Evolutionary conservation across 2,329 filamentous ascomycete species (phyloP), one percentile per base, ranked within the genome.

Genomic region (Cercospora janseana): DNA sequence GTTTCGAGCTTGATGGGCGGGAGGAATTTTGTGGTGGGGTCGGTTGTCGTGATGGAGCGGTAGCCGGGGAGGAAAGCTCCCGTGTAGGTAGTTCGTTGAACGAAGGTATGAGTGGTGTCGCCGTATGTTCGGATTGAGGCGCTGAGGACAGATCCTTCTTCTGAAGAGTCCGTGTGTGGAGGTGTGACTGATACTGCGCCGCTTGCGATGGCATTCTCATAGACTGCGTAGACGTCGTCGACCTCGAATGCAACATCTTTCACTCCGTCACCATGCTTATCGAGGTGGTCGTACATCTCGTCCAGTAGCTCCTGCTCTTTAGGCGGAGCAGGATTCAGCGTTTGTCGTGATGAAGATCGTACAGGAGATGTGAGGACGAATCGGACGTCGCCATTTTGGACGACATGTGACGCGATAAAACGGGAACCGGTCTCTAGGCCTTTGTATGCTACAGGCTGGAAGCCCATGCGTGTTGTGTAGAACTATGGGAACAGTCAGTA

Each of bases 181-280:
- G 76, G 69, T 57, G 81, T 76, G 13, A 94, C 79, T 21, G 84
- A 75, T 54, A 75, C 66, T 66, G 82, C 79, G 60, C 83, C 82
- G 56, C 79, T 74, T 55, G 78, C 73, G 10, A 95, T 78, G 13
- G 92, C 92, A 50, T 81, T 81, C 49, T 74, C 67, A 70, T 89
- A 96, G 4, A 96, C 87, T 35, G 81, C 86, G 51, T 86, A 81
- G 28, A 95, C 88, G 63, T 88, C 82, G 70, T 97, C 91, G 9
- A 97, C 92, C 69, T 95, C 89, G 67, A 96, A 96, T 8, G 91
- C 87, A 26, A 96, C 90, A 64, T 96, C 92, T 70, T 94, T 95
- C 46, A 96, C 91, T 9, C 86, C 92, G 70, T 97, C 92, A 18
- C 92, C 91, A 65, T 97, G 92, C 55, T 82, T 80, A 72, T 91